These are phyloP conservation scores for Saposhnikovia divaricata DNA, from an alignment of 129 eudicot species.

Conservation along the genomic window DNA sequence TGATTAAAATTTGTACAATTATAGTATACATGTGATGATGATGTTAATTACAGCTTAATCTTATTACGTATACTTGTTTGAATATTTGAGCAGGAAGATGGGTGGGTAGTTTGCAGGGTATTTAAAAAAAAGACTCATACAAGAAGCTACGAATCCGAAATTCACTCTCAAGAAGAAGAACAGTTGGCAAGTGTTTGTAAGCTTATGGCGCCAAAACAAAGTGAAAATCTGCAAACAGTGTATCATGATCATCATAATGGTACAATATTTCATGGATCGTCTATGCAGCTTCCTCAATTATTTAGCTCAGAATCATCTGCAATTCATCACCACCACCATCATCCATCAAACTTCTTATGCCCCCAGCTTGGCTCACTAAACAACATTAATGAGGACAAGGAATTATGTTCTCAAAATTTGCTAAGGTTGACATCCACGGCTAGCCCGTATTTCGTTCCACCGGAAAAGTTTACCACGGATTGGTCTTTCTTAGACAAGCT, in stretches of 20 bases:
- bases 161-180: conserved; percentile 25
- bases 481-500: conserved; percentile 92
- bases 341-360: background rate
- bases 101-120: conserved; percentile 94
- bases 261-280: conserved; percentile 35
- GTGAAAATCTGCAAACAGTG: conserved; percentile 12
- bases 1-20: background rate
- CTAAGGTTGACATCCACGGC: conserved; percentile 39
- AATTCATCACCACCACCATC: conserved; percentile 14
- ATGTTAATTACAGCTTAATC: background rate
- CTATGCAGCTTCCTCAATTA: conserved; percentile 79
- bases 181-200: conserved; percentile 16
- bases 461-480: conserved; percentile 36
- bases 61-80: background rate
- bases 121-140: conserved; percentile 65
- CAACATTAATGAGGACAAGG: conserved; percentile 19
- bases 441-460: conserved; percentile 22
- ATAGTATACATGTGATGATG: no score
- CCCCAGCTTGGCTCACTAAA: conserved; percentile 13
- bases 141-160: conserved; percentile 41
- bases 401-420: conserved; percentile 38
- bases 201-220: conserved; percentile 6
- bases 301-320: conserved; percentile 31
- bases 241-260: conserved; percentile 18
- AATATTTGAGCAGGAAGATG: conserved; percentile 58